A percentile compares a stretch with the other conserved stretches of the same genome.
Conservation (phyloP, 257 asterid species). For the Primulina eburnea region DNA sequence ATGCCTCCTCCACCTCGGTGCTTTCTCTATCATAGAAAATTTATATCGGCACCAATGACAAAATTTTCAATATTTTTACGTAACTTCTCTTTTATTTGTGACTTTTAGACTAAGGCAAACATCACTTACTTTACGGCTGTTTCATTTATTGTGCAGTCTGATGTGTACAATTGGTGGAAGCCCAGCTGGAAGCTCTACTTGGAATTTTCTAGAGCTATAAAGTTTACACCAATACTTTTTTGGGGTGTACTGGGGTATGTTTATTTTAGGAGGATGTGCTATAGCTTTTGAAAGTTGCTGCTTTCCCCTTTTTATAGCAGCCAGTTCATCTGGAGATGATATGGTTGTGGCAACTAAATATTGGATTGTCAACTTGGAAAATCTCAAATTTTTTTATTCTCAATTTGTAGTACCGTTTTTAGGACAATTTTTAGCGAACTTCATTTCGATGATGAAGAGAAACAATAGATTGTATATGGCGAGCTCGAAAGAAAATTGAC, state of each 20-base stretch:
- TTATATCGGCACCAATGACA: not conserved
- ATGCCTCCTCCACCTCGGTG: not conserved
- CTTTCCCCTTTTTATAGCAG: not conserved
- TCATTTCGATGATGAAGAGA: not conserved
- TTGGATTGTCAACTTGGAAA: too few relatives aligned
- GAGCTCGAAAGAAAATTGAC: not conserved
- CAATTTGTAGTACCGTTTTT: too few relatives aligned
- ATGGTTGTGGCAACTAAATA: not conserved
- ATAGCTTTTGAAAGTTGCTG: constrained; percentile 16
- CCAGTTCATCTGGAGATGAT: constrained; percentile 1
- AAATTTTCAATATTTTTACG: not conserved
- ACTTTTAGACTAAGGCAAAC: not conserved
- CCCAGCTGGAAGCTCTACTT: constrained; percentile 63
- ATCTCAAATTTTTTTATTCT: too few relatives aligned
- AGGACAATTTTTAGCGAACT: too few relatives aligned
- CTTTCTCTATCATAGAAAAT: not conserved
- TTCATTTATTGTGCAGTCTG: constrained; percentile 53
- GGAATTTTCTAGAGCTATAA: constrained; percentile 72
- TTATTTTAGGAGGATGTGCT: constrained; percentile 17
- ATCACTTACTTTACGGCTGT: constrained; percentile 20
- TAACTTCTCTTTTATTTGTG: not conserved
- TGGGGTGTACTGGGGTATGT: constrained; percentile 94
- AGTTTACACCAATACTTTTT: constrained; percentile 75
- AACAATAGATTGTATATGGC: not conserved
- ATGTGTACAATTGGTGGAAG: constrained; percentile 90